Percentiles rank a stretch among this genome's conserved stretches.
These are phyloP conservation scores for Stevia rebaudiana DNA, from an alignment of 140 eudicot genomes.

Conservation along the genomic window DNA sequence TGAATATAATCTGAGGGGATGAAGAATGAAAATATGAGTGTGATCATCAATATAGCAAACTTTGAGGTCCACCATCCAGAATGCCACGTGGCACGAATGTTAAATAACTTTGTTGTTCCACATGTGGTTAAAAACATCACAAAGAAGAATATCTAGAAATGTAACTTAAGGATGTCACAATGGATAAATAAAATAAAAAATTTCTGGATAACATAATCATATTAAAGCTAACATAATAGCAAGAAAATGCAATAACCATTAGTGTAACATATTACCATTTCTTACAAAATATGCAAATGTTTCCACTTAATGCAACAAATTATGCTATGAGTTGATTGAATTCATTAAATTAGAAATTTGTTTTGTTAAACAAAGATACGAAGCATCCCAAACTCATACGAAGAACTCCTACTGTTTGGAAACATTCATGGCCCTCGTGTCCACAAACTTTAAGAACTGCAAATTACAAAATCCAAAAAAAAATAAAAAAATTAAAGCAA, in stretches of 20 bases:
- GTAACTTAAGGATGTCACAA: slow-evolving; percentile 43
- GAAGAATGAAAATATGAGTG: slow-evolving; percentile 64
- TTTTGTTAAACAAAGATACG: slow-evolving; percentile 46
- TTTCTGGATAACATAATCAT: neutral
- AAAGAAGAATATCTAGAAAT: slow-evolving; percentile 69
- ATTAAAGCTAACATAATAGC: neutral
- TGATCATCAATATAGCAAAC: slow-evolving; percentile 40
- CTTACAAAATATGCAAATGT: no score
- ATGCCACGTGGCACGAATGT: slow-evolving; percentile 72
- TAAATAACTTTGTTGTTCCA: slow-evolving; percentile 48
- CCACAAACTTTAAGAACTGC: slow-evolving; percentile 76
- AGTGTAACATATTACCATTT: no score
- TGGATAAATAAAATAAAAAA: neutral
- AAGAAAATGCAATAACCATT: slow-evolving; percentile 3
- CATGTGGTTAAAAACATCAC: slow-evolving; percentile 66
- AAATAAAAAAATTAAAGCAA: neutral
- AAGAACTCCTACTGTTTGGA: slow-evolving; percentile 86
- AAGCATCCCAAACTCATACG: slow-evolving; percentile 94
- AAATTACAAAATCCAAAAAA: slow-evolving; percentile 11
- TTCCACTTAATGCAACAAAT: neutral
- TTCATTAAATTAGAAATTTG: neutral
- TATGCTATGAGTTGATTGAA: neutral
- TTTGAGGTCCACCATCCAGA: slow-evolving; percentile 81
- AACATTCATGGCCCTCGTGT: slow-evolving; percentile 51
- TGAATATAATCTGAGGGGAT: slow-evolving; percentile 65